A percentile compares a stretch with the other conserved stretches of the same genome.
phyloP scores from a whole-genome alignment of 2,329 filamentous ascomycete species.

The Ambrosiella cleistominuta region DNA sequence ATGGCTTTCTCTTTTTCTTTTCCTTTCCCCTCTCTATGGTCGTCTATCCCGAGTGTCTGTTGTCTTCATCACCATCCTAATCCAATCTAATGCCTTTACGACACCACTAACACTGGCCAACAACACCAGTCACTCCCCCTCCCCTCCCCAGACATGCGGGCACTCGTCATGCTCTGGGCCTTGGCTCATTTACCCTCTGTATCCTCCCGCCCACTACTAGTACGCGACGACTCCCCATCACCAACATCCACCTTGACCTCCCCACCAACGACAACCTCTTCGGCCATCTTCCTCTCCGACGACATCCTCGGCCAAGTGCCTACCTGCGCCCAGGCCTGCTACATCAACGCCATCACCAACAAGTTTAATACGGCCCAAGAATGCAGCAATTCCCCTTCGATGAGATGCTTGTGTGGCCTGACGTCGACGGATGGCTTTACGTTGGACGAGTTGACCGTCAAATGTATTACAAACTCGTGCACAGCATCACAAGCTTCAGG shows the following conservation, averaged over 20 bases:
- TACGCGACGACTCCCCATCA: not conserved
- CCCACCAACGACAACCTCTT: constrained; percentile 1
- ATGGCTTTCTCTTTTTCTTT: not conserved
- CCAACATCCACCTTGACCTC: not conserved
- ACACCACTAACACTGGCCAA: not conserved
- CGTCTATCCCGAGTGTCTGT: no score
- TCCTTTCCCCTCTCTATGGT: no score
- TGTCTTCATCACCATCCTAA: no score
- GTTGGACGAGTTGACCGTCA: constrained; percentile 1
- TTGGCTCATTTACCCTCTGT: not conserved
- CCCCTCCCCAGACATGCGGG: not conserved
- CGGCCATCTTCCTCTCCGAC: not conserved
- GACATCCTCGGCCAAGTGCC: constrained; percentile 7
- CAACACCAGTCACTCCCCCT: not conserved
- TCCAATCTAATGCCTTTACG: no score
- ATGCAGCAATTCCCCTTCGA: constrained; percentile 2
- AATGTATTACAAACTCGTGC: constrained; percentile 7
- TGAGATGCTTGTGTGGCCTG: constrained; percentile 7
- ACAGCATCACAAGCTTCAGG: not conserved
- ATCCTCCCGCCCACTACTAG: not conserved
- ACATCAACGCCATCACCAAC: not conserved
- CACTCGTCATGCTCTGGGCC: not conserved
- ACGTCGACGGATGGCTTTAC: constrained; percentile 1
- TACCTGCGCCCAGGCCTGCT: constrained; percentile 3
- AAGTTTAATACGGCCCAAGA: constrained; percentile 1